Base-by-base conservation (phyloP, 768 basidiomycete species). In the Russula lepida region DNA sequence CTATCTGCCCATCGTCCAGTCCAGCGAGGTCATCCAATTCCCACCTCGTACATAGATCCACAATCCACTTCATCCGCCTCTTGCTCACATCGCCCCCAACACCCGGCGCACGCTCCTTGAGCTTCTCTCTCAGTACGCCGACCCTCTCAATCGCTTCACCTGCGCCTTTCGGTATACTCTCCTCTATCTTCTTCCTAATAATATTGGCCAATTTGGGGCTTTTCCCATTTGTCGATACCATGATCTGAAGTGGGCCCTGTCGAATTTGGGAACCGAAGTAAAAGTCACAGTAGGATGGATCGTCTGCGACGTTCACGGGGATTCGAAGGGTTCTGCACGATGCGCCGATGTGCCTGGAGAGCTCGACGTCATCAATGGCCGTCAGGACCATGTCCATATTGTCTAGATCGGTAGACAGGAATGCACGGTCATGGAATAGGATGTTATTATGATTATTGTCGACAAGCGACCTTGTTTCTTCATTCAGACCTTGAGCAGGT, bases 261-360 rank as follows among this genome's bases (percentile, higher is more conserved):
- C 92, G 86, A 62, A 98, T 84, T 71, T 92, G 90, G 3, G 92
- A 89, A 53, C 97, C 97, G 75, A 98, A 99, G 78, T 95, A 98
- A 70, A 99, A 99, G 74, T 99, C 95, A 78, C 97, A 99, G 46
- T 86, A 82, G 47, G 89, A 84, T 3, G 97, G 97, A 62, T 98
- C 88, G 75, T 99, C 95, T 41, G 97, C 97, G 63, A 93, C 92
- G 73, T 99, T 99, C 57, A 95, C 87, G 7, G 94, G 92, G 53
- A 98, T 87, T 50, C 78, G 81, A 56, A 73, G 77, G 27, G 79
- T 76, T 57, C 92, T 76, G 67, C 88, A 89, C 67, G 86, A 75
- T 9, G 78, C 68, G 68, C 82, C 88, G 47, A 98, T 94, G n/a
- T 78, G 70, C 56, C 81, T 81, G 27, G 89, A 92, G 59, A 82